Percentiles rank a stretch among this genome's conserved stretches.
Conservation (phyloP, 768 basidiomycete genomes). For the Collybia nuda region DNA sequence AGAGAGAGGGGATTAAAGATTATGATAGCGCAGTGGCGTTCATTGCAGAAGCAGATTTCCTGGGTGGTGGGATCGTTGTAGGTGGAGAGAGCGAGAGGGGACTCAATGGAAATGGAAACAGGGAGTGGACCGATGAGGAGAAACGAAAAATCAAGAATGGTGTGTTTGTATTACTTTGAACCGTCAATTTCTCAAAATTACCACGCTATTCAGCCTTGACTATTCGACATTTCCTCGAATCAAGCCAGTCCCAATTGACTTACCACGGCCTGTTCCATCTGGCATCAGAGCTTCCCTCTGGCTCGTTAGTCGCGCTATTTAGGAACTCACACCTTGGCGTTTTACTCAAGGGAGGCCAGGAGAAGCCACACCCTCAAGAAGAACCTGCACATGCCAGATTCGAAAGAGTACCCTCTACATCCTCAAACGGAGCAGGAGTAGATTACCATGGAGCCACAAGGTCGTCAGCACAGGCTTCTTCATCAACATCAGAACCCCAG, state of each 20-base stretch:
- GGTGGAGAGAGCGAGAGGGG: conserved; percentile 22
- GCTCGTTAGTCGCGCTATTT: conserved; percentile 78
- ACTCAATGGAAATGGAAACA: conserved; percentile 14
- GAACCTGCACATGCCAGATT: no score
- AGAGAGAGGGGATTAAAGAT: conserved; percentile 44
- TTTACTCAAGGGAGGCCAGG: conserved; percentile 49
- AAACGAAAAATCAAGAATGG: conserved; percentile 69
- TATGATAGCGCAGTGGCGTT: conserved; percentile 75
- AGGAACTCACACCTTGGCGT: conserved; percentile 90
- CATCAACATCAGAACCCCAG: no score
- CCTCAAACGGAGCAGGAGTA: no score
- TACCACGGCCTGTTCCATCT: conserved; percentile 87
- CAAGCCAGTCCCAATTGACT: conserved; percentile 79
- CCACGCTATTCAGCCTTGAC: conserved; percentile 51
- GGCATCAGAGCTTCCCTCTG: conserved; percentile 56
- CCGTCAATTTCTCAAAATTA: neutral
- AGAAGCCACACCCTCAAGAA: neutral
- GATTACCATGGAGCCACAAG: no score
- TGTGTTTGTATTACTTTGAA: conserved; percentile 26
- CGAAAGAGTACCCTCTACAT: no score
- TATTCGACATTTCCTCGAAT: conserved; percentile 67
- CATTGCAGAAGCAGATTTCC: conserved; percentile 79
- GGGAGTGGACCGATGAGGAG: conserved; percentile 50
- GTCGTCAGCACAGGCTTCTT: no score
- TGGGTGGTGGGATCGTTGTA: conserved; percentile 53